Base-by-base conservation (phyloP, 1,139 yeast species). In the Blastobotrys proliferans region DNA sequence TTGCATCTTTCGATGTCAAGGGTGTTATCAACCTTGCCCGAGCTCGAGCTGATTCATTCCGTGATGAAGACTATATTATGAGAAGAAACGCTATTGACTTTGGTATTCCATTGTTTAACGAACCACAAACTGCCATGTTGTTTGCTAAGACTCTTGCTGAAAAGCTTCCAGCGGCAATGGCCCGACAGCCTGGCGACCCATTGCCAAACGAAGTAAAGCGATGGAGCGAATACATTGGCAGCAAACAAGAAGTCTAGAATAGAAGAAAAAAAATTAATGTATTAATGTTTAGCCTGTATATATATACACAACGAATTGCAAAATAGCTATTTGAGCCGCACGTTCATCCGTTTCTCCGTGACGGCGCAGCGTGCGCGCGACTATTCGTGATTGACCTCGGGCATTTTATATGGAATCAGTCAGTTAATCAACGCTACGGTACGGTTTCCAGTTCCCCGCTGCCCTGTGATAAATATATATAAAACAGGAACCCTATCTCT, bases 1-100 rank as follows among this genome's bases (percentile, higher is more conserved):
- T 92, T 80, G 94, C 84, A 62, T 76, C 81, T 53, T 78, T 85
- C 67, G 78, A 88, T 57, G 80, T 92, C 61, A 77, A 82, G 52
- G 83, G 87, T 50, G 98, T 92, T 25, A 80, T 92, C 76, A 94
- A 94, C 69, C 76, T 92, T 61, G 97, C 98, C 41, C 75, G 74
- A 57, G 83, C 87, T 39, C 79, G 97, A 64, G 98, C 97, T 30
- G 94, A 85, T 60, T 70, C 75, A 52, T 74, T 86, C 54, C 69
- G 79, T 51, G 97, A 92, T 59, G 83, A 84, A 66, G 97, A 92
- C 68, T 92, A 92, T 63, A 83, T 90, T 44, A 92, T 92, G 97
- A 83, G 99, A 74, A 83, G 99, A 73, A 92, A 90, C 64, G 97
- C 98, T 41, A 94, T 92, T 69, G 99, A 92, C 67, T 92, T 94